phyloP scores from a whole-genome alignment of 1,284 basidiomycete genomes.

The Mycena sp. region DNA sequence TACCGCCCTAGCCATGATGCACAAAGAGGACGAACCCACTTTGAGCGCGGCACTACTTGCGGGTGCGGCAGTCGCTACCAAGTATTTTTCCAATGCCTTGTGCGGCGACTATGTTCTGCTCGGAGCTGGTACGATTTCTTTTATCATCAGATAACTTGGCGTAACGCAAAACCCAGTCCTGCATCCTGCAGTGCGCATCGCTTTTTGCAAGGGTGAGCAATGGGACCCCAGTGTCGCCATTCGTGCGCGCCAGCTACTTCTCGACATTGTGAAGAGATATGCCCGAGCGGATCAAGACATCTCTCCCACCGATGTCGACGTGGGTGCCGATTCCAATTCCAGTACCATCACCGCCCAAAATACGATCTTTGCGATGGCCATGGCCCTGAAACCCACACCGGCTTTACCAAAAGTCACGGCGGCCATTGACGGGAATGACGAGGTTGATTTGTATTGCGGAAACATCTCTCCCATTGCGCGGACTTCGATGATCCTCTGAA shows the following conservation, averaged over 20 bases:
- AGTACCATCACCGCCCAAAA: background rate
- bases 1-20: background rate
- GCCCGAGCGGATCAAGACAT: background rate
- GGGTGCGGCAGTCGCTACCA: slow-evolving; percentile 11
- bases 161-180: slow-evolving; percentile 3
- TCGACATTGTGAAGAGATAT: slow-evolving; percentile 10
- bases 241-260: background rate
- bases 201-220: slow-evolving; percentile 3
- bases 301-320: background rate
- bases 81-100: slow-evolving; percentile 21
- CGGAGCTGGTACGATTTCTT: slow-evolving; percentile 8
- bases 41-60: slow-evolving; percentile 9
- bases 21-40: background rate
- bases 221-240: background rate
- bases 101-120: slow-evolving; percentile 17
- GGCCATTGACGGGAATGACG: background rate
- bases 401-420: background rate
- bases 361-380: slow-evolving; percentile 3
- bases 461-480: background rate
- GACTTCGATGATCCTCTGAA: slow-evolving; percentile 2
- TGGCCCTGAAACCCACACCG: background rate
- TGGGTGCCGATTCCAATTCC: background rate
- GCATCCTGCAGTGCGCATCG: slow-evolving; percentile 14
- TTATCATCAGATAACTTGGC: background rate
- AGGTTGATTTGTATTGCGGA: slow-evolving; percentile 5